Percentiles rank a stretch among this genome's conserved stretches.
These are phyloP conservation scores for Monosporozyma aerobia DNA, from an alignment of 805 yeast species.

Conservation along the genomic window DNA sequence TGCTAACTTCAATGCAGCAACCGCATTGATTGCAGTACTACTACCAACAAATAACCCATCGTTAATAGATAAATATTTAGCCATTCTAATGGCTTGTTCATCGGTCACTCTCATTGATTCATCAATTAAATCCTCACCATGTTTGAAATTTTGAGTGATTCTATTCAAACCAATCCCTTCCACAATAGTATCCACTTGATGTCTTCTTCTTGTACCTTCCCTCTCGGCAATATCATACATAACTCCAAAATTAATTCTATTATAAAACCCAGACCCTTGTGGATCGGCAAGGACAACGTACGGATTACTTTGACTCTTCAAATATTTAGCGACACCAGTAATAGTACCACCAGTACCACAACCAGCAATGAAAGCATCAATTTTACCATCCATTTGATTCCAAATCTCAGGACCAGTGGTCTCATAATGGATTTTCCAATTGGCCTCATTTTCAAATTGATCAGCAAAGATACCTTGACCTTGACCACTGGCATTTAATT, in stretches of 20 bases:
- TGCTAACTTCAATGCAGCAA: constrained; percentile 68
- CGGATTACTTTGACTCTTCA: constrained; percentile 43
- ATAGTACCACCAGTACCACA: constrained; percentile 98
- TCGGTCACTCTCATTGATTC: constrained; percentile 76
- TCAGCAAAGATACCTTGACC: constrained; percentile 74
- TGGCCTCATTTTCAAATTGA: constrained; percentile 88
- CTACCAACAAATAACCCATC: constrained; percentile 92
- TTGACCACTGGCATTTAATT: constrained; percentile 29
- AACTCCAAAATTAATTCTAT: constrained; percentile 79
- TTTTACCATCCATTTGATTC: constrained; percentile 50
- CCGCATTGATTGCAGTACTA: constrained; percentile 89
- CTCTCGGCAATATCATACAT: constrained; percentile 85
- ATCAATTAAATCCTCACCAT: constrained; percentile 63
- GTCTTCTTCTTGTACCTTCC: constrained; percentile 90
- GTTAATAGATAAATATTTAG: constrained; percentile 63
- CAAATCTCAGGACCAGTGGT: constrained; percentile 94
- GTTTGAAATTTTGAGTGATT: constrained; percentile 68
- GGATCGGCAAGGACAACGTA: constrained; percentile 80
- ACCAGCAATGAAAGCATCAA: constrained; percentile 80
- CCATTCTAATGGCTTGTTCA: constrained; percentile 79
- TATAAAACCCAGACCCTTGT: constrained; percentile 87
- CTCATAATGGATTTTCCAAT: constrained; percentile 75
- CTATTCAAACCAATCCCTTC: constrained; percentile 93
- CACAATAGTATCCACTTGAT: constrained; percentile 89
- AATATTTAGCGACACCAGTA: constrained; percentile 75